Conservation (phyloP, 192 early-diverging fungal genomes). For the Podila horticola region DNA sequence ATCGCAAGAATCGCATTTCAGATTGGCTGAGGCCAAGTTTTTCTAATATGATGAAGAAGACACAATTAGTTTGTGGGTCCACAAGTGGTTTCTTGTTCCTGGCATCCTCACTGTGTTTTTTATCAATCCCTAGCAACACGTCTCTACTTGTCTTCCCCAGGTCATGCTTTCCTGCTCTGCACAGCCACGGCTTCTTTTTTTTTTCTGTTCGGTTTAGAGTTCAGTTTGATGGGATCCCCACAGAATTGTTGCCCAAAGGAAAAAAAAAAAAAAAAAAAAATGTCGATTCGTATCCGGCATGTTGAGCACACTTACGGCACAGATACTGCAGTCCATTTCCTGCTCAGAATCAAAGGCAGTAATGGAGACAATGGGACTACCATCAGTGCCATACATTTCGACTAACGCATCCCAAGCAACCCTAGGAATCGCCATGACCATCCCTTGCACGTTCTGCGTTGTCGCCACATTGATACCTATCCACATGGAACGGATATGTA, state of each 20-base stretch:
- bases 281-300: too few relatives aligned
- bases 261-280: too few relatives aligned
- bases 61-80: background rate
- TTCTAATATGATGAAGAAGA: conserved; percentile 24
- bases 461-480: conserved; percentile 45
- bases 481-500: background rate
- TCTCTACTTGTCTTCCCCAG: too few relatives aligned
- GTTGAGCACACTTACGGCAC: conserved; percentile 25
- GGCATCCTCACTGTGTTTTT: too few relatives aligned
- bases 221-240: too few relatives aligned
- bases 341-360: conserved; percentile 29
- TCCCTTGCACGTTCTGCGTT: conserved; percentile 27
- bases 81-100: background rate
- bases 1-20: conserved; percentile 50
- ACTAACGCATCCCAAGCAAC: conserved; percentile 49
- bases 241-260: too few relatives aligned
- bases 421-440: conserved; percentile 53
- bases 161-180: too few relatives aligned
- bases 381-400: conserved; percentile 50
- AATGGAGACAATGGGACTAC: conserved; percentile 44
- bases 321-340: conserved; percentile 39
- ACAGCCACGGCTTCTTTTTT: too few relatives aligned
- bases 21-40: conserved; percentile 28
- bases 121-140: too few relatives aligned
- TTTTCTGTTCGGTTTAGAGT: too few relatives aligned